phyloP scores from a whole-genome alignment of 495 filamentous ascomycete genomes.

The Podospora appendiculata region DNA sequence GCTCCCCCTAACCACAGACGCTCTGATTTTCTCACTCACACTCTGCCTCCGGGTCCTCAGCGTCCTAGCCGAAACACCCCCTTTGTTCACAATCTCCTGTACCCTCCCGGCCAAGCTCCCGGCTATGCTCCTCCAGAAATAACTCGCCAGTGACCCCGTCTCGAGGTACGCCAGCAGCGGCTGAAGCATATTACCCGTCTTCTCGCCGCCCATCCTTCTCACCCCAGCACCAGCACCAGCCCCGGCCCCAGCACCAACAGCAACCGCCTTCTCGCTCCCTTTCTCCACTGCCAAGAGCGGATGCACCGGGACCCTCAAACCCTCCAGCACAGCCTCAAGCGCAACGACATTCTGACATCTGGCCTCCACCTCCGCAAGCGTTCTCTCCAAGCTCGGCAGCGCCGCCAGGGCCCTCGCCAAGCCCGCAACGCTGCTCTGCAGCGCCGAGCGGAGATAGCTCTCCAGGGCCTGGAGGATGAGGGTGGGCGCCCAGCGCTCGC shows the following conservation, averaged over 20 bases:
- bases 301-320: conserved; percentile 56
- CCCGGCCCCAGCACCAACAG: background rate
- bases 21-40: conserved; percentile 68
- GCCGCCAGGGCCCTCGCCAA: conserved; percentile 67
- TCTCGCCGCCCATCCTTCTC: background rate
- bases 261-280: too few relatives aligned
- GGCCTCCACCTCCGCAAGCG: conserved; percentile 71
- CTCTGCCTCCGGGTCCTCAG: conserved; percentile 66
- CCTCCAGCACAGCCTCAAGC: conserved; percentile 68
- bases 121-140: conserved; percentile 86
- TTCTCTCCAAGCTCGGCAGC: conserved; percentile 73
- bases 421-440: conserved; percentile 65
- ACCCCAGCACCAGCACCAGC: conserved; percentile 24
- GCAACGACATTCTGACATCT: conserved; percentile 87
- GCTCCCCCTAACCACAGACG: conserved; percentile 74
- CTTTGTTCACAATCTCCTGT: conserved; percentile 71
- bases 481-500: conserved; percentile 53
- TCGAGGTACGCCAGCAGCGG: conserved; percentile 74
- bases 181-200: conserved; percentile 53
- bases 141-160: conserved; percentile 76
- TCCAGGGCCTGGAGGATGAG: conserved; percentile 72
- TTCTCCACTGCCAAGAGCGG: conserved; percentile 29
- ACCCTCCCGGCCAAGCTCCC: conserved; percentile 68
- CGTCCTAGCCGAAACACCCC: conserved; percentile 75
- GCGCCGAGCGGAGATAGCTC: conserved; percentile 64